Conservation (phyloP, 768 basidiomycete species). For the Neoboletus magnificus region DNA sequence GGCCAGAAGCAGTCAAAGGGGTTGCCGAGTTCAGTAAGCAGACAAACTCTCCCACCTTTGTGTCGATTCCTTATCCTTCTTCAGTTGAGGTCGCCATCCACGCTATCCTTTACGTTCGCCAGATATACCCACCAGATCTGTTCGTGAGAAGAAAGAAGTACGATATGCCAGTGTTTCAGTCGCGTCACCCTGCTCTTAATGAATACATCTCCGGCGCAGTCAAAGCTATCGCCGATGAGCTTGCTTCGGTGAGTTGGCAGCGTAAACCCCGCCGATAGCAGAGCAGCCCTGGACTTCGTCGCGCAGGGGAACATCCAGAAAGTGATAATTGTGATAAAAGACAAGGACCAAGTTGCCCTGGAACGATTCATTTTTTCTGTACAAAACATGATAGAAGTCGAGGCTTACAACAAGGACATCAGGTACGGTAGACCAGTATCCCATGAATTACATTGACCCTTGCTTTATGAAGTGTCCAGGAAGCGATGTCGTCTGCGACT, state of each 20-base stretch:
- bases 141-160: conserved; percentile 89
- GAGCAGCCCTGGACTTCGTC: background rate
- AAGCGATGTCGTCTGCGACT: conserved; percentile 60
- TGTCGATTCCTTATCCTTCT: conserved; percentile 3
- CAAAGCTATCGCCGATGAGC: conserved; percentile 76
- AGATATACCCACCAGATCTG: conserved; percentile 84
- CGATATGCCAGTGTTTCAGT: conserved; percentile 87
- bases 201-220: conserved; percentile 88
- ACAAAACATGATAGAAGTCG: conserved; percentile 75
- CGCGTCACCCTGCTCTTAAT: conserved; percentile 84
- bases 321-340: conserved; percentile 81
- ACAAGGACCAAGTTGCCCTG: conserved; percentile 72
- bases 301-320: conserved; percentile 73
- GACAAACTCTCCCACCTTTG: background rate
- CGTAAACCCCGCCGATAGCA: background rate
- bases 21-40: conserved; percentile 70
- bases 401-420: conserved; percentile 65
- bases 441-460: background rate
- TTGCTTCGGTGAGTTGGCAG: conserved; percentile 49
- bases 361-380: conserved; percentile 89
- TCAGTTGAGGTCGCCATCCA: conserved; percentile 94
- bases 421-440: conserved; percentile 39
- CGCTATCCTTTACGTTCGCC: conserved; percentile 85
- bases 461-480: conserved; percentile 53
- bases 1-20: conserved; percentile 58